phyloP scores from a whole-genome alignment of 192 early-diverging fungal species.

The Entomortierella beljakovae region DNA sequence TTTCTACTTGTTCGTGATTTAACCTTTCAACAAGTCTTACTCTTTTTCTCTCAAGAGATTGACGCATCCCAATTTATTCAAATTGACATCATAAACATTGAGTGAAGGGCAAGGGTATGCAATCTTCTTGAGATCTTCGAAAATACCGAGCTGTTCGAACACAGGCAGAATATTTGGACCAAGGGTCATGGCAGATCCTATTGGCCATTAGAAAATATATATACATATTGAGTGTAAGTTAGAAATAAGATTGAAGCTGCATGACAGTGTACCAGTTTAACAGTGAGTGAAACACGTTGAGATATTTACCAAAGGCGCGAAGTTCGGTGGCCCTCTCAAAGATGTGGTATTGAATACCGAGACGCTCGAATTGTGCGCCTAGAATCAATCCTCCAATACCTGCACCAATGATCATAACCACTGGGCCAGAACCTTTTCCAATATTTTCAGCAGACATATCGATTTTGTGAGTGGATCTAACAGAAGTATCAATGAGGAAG shows the following conservation, averaged over 20 bases:
- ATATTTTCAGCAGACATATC: no score
- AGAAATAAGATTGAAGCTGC: no score
- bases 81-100: not conserved
- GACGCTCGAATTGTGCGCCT: not conserved
- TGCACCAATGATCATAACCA: not conserved
- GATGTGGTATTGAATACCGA: not conserved
- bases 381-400: conserved; percentile 1
- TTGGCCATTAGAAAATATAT: no score
- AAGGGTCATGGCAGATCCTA: conserved; percentile 5
- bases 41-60: not conserved
- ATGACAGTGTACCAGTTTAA: no score
- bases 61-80: not conserved
- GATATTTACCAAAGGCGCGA: not conserved
- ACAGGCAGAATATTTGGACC: not conserved
- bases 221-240: not conserved
- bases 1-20: not conserved
- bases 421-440: no score
- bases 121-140: not conserved
- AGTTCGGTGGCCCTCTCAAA: conserved; percentile 3
- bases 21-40: not conserved
- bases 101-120: not conserved
- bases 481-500: no score
- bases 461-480: no score
- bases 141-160: conserved; percentile 10
- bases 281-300: no score